Base-by-base conservation (phyloP, 352 stramenopile genomes). In the Phytophthora pini region DNA sequence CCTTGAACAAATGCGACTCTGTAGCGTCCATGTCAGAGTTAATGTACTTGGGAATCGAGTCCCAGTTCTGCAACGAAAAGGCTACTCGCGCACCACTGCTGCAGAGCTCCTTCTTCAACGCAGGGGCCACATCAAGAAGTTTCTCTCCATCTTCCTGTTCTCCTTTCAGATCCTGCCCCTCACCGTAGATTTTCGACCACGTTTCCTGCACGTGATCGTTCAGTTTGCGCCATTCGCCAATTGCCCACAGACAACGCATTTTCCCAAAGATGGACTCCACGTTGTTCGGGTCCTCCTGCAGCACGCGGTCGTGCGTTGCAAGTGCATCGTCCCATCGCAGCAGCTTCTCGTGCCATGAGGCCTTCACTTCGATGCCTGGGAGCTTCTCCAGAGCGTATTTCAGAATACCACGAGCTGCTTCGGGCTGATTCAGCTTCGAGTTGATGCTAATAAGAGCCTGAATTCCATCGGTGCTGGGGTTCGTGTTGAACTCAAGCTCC, bases 371-470 rank as follows among this genome's bases (percentile, higher is more conserved):
- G 26, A 96, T 87, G 3, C 84, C 79, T 17, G 82, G 82, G 0
- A 94, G 61, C 29, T 91, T 86, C 49, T 87, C 79, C 12, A 93
- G 68, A 8, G 88, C 89, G 52, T 98, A 96, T 68, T 99, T 99
- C 7, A 99, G 73, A 17, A 99, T 97, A 36, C 98, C 98, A 17
- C 98, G 80, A n/a, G 98, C 98, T n/a, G 98, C 98, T 73, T 99
- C 98, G 3, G 96, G 92, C 56, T 98, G 88, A 48, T 90, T 92
- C 4, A 93, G 74, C 65, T 99, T 99, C 29, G 98, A 99, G 79
- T 99, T 99, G 60, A 99, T 99, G 45, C 92, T 95, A 61, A 99
- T 99, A 11, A 99, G 80, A 15, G 93, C 90, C 70, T 99, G 97
- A 41, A 99, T 98, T 65, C 96, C 98, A 29, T 96, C 94, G 1